Base-by-base conservation (phyloP, 78 protist genomes). In the Dictyostelium firmibasis region DNA sequence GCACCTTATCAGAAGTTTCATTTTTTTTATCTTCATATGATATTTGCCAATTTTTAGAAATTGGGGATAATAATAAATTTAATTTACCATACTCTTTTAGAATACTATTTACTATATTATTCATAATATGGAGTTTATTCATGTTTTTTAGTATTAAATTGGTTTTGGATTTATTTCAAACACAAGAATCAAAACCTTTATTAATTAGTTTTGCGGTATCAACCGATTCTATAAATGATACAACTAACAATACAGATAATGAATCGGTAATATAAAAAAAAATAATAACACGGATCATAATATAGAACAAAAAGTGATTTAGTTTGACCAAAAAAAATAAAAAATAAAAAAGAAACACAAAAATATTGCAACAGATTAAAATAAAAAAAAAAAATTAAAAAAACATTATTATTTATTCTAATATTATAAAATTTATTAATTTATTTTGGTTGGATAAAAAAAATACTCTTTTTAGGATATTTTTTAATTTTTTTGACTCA, bases 141-240 rank as follows among this genome's bases (percentile, higher is more conserved):
- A 69, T 83, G 94, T 67, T 89, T 83, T 25, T 47, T 38, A 75
- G 94, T 89, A 89, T 89, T 16, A 89, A 89, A 23, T 89, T 43
- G 20, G 50, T 64, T 29, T 81, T 89, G 16, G 87, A 89, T 69
- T 9, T 89, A 79, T 89, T 62, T 69, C 84, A 81, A 67, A n/a
- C 47, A 2, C 35, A 8, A 2, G 94, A 78, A 44, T 50, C 44
- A 29, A 57, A 78, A 44, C 85, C 64, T 27, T 20, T 67, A 18
- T 25, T 81, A 25, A 0, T 89, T 35, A 75, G 81, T 41, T n/a
- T 64, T 41, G 33, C 18, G 5, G 81, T n/a, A 33, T 38, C 75
- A 53, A 20, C 92, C 36, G 25, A 81, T 47, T 9, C 36, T 4
- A 35, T 38, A 14, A 31, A 31, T 70, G 41, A 53, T 86, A 7